Conservation (phyloP, 75 land plant genomes). For the Chamaecyparis obtusa region DNA sequence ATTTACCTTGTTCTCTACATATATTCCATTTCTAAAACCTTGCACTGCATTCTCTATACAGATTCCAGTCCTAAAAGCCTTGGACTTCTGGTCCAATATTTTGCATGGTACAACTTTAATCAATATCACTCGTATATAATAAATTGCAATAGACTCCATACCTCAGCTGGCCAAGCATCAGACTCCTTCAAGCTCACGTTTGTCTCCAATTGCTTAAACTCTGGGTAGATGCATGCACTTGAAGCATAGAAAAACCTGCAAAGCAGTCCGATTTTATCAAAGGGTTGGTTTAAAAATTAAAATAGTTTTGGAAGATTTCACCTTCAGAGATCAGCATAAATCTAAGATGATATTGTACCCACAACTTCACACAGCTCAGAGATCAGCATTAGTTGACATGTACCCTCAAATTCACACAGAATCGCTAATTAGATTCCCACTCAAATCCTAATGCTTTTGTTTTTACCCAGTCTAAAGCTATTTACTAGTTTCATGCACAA, state of each 20-base stretch:
- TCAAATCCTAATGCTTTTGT: not conserved
- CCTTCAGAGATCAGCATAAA: not conserved
- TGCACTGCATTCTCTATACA: not conserved
- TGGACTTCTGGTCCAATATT: not conserved
- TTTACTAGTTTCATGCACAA: not conserved
- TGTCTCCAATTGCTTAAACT: conserved; percentile 91
- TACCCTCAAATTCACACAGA: not conserved
- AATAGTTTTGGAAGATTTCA: not conserved
- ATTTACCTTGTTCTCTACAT: not conserved
- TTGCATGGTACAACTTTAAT: not conserved
- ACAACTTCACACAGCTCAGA: not conserved
- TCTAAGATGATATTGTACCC: not conserved
- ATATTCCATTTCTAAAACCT: not conserved
- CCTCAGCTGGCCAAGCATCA: conserved; percentile 98
- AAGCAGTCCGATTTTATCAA: not conserved
- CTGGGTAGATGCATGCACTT: conserved; percentile 93
- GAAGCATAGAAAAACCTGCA: conserved; percentile 93
- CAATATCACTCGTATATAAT: not conserved
- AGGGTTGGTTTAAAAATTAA: not conserved
- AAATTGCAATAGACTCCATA: conserved; percentile 15
- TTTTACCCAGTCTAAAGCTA: not conserved
- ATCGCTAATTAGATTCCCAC: not conserved
- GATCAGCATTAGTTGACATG: not conserved
- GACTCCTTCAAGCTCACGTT: conserved; percentile 93
- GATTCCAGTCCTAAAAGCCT: not conserved